Percentiles rank a stretch among this genome's conserved stretches.
phyloP scores from a whole-genome alignment of 192 early-diverging fungal species.

The Coemansia sp. region DNA sequence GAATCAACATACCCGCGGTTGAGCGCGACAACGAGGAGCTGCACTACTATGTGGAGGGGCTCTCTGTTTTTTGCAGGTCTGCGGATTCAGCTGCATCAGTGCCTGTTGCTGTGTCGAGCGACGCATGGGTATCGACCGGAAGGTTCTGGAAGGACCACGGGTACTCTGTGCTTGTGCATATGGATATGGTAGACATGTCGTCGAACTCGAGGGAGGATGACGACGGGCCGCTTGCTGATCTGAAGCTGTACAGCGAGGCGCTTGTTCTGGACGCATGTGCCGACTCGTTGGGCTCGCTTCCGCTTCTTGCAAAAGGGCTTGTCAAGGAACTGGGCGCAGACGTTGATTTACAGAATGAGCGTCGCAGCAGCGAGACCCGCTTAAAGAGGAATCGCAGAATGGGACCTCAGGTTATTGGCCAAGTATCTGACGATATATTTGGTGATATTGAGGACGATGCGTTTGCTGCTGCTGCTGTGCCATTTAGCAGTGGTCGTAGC shows the following conservation, averaged over 20 bases:
- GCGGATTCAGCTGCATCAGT: slow-evolving; percentile 24
- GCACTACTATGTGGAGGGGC: slow-evolving; percentile 49
- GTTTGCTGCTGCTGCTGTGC: slow-evolving; percentile 23
- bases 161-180: slow-evolving; percentile 44
- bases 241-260: slow-evolving; percentile 47
- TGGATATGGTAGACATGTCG: slow-evolving; percentile 50
- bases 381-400: slow-evolving; percentile 5
- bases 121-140: slow-evolving; percentile 51
- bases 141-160: slow-evolving; percentile 53
- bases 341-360: slow-evolving; percentile 2
- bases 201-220: slow-evolving; percentile 42
- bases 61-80: slow-evolving; percentile 45
- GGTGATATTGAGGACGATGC: slow-evolving; percentile 52
- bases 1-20: slow-evolving; percentile 38
- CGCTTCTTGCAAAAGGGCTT: slow-evolving; percentile 27
- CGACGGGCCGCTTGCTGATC: slow-evolving; percentile 40
- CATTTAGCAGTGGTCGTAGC: not conserved
- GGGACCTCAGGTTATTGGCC: slow-evolving; percentile 32
- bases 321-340: slow-evolving; percentile 20
- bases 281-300: slow-evolving; percentile 40
- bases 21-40: slow-evolving; percentile 51
- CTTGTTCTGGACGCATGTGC: slow-evolving; percentile 45
- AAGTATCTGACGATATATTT: slow-evolving; percentile 40
- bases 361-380: not conserved
- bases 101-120: slow-evolving; percentile 41